Evolutionary conservation across 257 asterid species (phyloP).

Genomic region (Salvia hispanica): DNA sequence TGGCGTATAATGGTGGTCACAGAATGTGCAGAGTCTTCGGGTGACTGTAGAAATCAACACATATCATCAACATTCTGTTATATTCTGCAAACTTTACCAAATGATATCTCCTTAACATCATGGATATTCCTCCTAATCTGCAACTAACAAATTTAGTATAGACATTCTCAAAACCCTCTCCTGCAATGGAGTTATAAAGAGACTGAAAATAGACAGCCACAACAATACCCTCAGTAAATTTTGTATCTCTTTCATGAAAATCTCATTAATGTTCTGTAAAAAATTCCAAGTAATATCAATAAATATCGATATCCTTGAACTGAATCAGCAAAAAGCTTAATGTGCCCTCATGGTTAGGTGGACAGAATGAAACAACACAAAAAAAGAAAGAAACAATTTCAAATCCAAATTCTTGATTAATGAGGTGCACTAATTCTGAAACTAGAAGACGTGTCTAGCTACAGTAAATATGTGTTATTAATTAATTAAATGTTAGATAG

Average conservation of each 20-base stretch:
- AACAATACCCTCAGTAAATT: neutral
- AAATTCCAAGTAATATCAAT: too few relatives aligned
- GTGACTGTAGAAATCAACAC: slow-evolving; percentile 56
- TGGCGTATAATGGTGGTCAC: slow-evolving; percentile 74
- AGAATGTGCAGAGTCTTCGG: slow-evolving; percentile 81
- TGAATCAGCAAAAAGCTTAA: too few relatives aligned
- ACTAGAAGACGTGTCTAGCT: slow-evolving; percentile 14
- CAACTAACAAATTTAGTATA: slow-evolving; percentile 1
- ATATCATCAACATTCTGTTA: slow-evolving; percentile 30
- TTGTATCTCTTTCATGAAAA: neutral
- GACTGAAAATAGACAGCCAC: slow-evolving; percentile 18
- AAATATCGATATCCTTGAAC: too few relatives aligned
- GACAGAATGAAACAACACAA: neutral
- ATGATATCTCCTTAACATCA: slow-evolving; percentile 19
- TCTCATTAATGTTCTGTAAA: too few relatives aligned
- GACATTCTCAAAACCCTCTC: slow-evolving; percentile 4
- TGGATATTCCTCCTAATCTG: slow-evolving; percentile 23
- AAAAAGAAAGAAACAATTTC: neutral
- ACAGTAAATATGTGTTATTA: neutral
- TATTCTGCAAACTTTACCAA: slow-evolving; percentile 30
- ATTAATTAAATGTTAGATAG: neutral
- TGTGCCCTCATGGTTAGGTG: too few relatives aligned
- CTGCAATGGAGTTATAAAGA: slow-evolving; percentile 19
- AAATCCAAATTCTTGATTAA: neutral
- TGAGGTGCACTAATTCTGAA: neutral